These are phyloP conservation scores for Lactarius evosmus DNA, from an alignment of 768 basidiomycete species.

Conservation along the genomic window DNA sequence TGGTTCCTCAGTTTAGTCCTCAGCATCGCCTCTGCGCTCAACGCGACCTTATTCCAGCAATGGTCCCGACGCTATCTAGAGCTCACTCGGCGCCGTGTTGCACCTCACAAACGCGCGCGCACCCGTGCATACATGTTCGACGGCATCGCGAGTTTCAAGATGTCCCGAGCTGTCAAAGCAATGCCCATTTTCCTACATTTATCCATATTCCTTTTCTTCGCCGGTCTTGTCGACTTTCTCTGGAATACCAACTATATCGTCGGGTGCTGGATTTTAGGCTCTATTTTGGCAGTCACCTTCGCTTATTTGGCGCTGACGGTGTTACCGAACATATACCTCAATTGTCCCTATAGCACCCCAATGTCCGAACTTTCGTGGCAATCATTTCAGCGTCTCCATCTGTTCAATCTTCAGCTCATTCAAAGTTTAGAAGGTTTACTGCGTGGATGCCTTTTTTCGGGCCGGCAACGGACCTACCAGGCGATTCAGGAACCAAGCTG, in stretches of 20 bases:
- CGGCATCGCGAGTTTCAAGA: neutral
- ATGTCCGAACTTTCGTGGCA: neutral
- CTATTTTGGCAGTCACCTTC: neutral
- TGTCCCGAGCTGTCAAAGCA: neutral
- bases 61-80: neutral
- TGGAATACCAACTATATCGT: neutral
- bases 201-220: neutral
- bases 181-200: neutral
- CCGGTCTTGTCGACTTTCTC: neutral
- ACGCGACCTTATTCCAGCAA: neutral
- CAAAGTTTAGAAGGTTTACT: neutral
- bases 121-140: neutral
- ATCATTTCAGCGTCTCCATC: neutral
- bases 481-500: neutral
- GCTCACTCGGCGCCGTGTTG: neutral
- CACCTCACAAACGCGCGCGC: neutral
- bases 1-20: constrained; percentile 5
- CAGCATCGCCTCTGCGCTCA: neutral
- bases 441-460: no score
- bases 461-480: neutral
- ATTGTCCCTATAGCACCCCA: constrained; percentile 14
- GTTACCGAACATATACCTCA: neutral
- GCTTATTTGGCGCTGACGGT: no score
- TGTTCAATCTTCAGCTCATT: neutral
- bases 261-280: neutral